Conservation (phyloP, 2,329 filamentous ascomycete genomes). For the Helotiales sp. region DNA sequence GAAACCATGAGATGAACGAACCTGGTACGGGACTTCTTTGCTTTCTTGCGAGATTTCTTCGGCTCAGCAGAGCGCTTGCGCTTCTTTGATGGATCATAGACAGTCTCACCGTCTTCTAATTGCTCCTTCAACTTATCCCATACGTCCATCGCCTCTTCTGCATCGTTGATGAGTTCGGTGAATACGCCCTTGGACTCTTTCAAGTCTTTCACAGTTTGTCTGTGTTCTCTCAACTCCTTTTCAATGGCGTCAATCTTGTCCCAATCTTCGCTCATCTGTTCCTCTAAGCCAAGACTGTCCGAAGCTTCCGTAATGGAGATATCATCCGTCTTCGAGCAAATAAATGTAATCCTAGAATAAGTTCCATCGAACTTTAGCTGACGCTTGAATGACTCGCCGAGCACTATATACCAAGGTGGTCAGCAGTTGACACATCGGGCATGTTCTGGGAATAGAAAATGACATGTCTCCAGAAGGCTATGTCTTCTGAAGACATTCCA, state of each 20-base stretch:
- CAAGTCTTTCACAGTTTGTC: constrained; percentile 31
- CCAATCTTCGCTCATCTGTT: constrained; percentile 46
- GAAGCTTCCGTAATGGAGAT: constrained; percentile 51
- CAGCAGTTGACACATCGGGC: no score
- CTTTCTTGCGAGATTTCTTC: constrained; percentile 34
- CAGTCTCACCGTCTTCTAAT: constrained; percentile 44
- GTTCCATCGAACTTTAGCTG: constrained; percentile 37
- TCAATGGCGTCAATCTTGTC: constrained; percentile 22
- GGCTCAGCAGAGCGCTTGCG: constrained; percentile 45
- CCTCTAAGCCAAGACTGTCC: constrained; percentile 38
- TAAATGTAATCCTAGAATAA: constrained; percentile 60
- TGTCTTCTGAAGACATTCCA: no score
- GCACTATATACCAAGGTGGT: no score
- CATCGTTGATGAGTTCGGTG: constrained; percentile 43
- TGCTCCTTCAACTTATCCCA: constrained; percentile 43
- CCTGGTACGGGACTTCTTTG: background rate
- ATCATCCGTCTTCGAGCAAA: constrained; percentile 68
- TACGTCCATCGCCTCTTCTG: constrained; percentile 50
- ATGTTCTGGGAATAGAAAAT: no score
- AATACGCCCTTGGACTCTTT: constrained; percentile 46
- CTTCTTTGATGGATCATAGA: constrained; percentile 50
- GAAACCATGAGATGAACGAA: constrained; percentile 3
- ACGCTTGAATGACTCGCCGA: constrained; percentile 18
- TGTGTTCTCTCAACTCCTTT: background rate
- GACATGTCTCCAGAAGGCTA: no score